These are phyloP conservation scores for Licmophora abbreviata DNA, from an alignment of 108 stramenopile genomes.

Conservation along the genomic window DNA sequence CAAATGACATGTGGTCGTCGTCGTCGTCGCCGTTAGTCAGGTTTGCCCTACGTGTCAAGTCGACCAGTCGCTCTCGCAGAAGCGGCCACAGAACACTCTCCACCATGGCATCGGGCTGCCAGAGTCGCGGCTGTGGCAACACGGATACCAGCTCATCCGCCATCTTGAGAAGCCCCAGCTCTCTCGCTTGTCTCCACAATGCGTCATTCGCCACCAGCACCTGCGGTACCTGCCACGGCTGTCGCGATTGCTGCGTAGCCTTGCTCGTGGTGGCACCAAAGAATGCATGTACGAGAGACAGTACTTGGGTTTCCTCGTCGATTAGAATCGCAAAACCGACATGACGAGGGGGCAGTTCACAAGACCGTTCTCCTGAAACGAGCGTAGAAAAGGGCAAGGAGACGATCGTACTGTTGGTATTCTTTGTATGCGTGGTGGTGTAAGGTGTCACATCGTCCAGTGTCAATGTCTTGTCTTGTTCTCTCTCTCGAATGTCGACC, in stretches of 20 bases:
- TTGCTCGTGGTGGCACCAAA: slow-evolving; percentile 21
- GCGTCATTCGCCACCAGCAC: slow-evolving; percentile 24
- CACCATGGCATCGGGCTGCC: slow-evolving; percentile 77
- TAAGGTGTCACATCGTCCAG: too few relatives aligned
- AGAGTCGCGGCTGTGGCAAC: slow-evolving; percentile 42
- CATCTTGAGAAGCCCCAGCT: not conserved
- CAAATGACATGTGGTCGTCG: not conserved
- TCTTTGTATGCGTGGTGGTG: too few relatives aligned
- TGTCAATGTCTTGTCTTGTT: too few relatives aligned
- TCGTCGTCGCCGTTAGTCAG: not conserved
- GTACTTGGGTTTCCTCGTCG: slow-evolving; percentile 4
- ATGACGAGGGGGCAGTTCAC: slow-evolving; percentile 50
- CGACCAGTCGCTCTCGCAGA: slow-evolving; percentile 12
- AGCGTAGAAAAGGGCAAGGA: not conserved
- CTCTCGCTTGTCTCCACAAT: slow-evolving; percentile 22
- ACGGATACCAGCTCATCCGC: slow-evolving; percentile 2
- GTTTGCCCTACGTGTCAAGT: not conserved
- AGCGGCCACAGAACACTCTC: slow-evolving; percentile 36
- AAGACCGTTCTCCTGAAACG: slow-evolving; percentile 23
- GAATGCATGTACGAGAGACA: slow-evolving; percentile 17
- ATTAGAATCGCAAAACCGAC: slow-evolving; percentile 40
- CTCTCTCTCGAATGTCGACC: too few relatives aligned
- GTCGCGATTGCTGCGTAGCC: slow-evolving; percentile 32
- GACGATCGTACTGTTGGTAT: too few relatives aligned
- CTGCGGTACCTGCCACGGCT: slow-evolving; percentile 47